Evolutionary conservation across 148 eudicot species (phyloP).

Genomic region (Chenopodium album): DNA sequence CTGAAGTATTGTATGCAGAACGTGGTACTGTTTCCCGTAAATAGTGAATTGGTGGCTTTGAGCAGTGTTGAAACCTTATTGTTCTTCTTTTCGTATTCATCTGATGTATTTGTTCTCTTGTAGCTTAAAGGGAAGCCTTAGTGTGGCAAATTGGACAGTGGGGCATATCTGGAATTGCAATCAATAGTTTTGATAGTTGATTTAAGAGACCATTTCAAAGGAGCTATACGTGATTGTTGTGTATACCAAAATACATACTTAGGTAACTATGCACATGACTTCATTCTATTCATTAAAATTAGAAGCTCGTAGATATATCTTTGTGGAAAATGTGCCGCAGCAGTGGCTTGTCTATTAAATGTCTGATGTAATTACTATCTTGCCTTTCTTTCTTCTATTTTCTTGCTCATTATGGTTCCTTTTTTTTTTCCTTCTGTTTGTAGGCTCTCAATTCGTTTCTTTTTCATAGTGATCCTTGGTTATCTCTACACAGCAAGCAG

Average conservation of each 20-base stretch:
- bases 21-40: conserved; percentile 48
- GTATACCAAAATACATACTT: conserved; percentile 5
- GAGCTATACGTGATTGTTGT: conserved; percentile 9
- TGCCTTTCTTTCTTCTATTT: background rate
- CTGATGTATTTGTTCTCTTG: conserved; percentile 21
- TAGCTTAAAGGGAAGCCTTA: conserved; percentile 70
- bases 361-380: background rate
- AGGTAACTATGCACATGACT: conserved; percentile 16
- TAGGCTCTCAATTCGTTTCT: background rate
- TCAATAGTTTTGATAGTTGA: background rate
- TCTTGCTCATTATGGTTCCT: background rate
- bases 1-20: conserved; percentile 84
- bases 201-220: conserved; percentile 11
- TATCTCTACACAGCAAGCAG: background rate
- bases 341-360: background rate
- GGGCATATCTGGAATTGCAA: conserved; percentile 18
- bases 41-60: conserved; percentile 5
- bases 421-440: background rate
- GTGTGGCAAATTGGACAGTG: conserved; percentile 4
- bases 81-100: conserved; percentile 15
- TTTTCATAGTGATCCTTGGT: background rate
- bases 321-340: background rate
- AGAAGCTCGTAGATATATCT: background rate
- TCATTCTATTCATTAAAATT: conserved; percentile 3
- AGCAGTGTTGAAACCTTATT: background rate